Evolutionary conservation across 2,329 filamentous ascomycete species (phyloP).

Genomic region (Intubia oerlemansii): DNA sequence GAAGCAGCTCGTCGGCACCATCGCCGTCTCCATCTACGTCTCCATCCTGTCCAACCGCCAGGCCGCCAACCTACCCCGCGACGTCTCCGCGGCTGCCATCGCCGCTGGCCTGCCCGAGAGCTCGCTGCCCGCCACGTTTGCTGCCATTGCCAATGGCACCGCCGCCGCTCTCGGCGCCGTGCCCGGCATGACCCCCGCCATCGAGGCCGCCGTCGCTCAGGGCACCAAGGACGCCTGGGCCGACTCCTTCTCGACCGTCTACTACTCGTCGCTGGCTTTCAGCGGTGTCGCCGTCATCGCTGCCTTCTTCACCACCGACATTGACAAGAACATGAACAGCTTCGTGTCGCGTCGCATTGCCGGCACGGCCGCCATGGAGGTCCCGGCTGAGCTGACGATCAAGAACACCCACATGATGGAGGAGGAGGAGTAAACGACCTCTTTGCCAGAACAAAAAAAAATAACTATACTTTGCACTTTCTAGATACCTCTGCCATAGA

Average conservation of each 20-base stretch:
- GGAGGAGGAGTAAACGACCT: too few species aligned
- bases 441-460: too few species aligned
- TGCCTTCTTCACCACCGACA: slow-evolving; percentile 3
- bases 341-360: slow-evolving; percentile 5
- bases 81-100: slow-evolving; percentile 2
- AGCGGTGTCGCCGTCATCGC: slow-evolving; percentile 5
- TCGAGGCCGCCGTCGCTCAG: slow-evolving; percentile 1
- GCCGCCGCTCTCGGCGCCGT: slow-evolving; percentile 2
- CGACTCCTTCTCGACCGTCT: slow-evolving; percentile 3
- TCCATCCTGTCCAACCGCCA: slow-evolving; percentile 4
- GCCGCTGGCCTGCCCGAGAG: slow-evolving; percentile 2
- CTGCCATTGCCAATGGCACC: slow-evolving; percentile 2
- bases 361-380: slow-evolving; percentile 5
- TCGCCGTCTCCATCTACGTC: slow-evolving; percentile 5
- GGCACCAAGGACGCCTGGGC: slow-evolving; percentile 5
- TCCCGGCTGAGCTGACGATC: slow-evolving; percentile 4
- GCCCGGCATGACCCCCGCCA: slow-evolving; percentile 4
- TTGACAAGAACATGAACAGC: slow-evolving; percentile 4
- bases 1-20: slow-evolving; percentile 4
- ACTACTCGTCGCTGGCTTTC: slow-evolving; percentile 5
- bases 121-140: slow-evolving; percentile 1
- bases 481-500: too few species aligned
- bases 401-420: too few species aligned
- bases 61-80: slow-evolving; percentile 1
- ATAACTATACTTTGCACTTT: too few species aligned